Evolutionary conservation across 2,329 filamentous ascomycete species (phyloP).

Genomic region (Teratosphaeria destructans): DNA sequence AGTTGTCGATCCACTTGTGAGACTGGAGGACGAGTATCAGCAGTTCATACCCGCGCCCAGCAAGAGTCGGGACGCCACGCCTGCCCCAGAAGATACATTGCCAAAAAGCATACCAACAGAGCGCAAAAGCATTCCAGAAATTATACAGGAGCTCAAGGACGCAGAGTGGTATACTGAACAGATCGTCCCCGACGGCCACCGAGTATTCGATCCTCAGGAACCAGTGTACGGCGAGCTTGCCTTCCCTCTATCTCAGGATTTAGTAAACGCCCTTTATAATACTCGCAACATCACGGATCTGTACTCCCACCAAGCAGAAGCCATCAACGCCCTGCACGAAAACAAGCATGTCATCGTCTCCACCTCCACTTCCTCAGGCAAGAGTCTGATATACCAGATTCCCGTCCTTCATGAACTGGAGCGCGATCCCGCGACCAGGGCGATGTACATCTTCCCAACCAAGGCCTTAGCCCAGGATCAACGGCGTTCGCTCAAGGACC

Average conservation of each 20-base stretch:
- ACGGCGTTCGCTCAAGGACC: conserved; percentile 72
- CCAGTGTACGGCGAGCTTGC: conserved; percentile 72
- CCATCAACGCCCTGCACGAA: conserved; percentile 75
- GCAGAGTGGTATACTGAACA: conserved; percentile 84
- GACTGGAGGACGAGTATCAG: conserved; percentile 50
- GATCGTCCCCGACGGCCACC: conserved; percentile 85
- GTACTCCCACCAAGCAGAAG: conserved; percentile 86
- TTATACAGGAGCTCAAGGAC: conserved; percentile 71
- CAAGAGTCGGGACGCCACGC: conserved; percentile 31
- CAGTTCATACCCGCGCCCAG: conserved; percentile 53
- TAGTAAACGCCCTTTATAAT: conserved; percentile 96
- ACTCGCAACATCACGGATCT: conserved; percentile 75
- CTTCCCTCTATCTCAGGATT: conserved; percentile 75
- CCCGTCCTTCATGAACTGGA: conserved; percentile 84
- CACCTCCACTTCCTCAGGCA: conserved; percentile 92
- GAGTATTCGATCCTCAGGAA: conserved; percentile 78
- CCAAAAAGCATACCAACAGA: conserved; percentile 69
- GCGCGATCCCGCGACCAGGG: conserved; percentile 61
- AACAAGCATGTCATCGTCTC: conserved; percentile 84
- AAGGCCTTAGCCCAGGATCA: conserved; percentile 96
- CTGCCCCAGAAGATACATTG: conserved; percentile 38
- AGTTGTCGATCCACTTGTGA: conserved; percentile 55
- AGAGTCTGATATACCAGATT: conserved; percentile 95
- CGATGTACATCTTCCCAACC: conserved; percentile 97
- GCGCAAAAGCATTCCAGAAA: conserved; percentile 70